Evolutionary conservation across 208 protist genomes (phyloP).

Genomic region (Leishmania lainsoni): DNA sequence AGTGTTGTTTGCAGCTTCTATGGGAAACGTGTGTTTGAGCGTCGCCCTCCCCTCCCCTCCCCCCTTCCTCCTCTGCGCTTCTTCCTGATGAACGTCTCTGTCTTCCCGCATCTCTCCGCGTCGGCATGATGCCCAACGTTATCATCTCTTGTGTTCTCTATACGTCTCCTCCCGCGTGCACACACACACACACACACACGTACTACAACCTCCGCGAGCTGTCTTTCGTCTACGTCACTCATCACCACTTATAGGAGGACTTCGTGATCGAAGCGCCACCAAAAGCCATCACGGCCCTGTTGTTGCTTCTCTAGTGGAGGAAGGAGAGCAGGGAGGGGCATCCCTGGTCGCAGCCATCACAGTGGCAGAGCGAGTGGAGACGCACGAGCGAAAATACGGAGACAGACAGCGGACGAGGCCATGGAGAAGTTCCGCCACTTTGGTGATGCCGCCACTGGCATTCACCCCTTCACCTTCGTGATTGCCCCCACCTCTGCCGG

Average conservation of each 20-base stretch:
- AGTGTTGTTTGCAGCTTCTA: not conserved
- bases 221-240: not conserved
- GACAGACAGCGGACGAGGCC: not conserved
- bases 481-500: conserved; percentile 45
- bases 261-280: not conserved
- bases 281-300: not conserved
- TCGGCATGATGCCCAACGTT: not conserved
- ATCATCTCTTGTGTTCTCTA: not conserved
- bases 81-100: not conserved
- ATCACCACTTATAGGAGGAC: not conserved
- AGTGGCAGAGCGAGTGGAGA: not conserved
- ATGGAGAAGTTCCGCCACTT: conserved; percentile 87
- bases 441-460: conserved; percentile 74
- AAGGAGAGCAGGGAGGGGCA: not conserved
- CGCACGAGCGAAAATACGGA: not conserved
- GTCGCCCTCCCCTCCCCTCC: not conserved
- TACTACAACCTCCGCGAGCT: not conserved
- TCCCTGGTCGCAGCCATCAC: not conserved
- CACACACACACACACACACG: not conserved
- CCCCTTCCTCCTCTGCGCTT: not conserved
- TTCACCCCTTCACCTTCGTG: conserved; percentile 72
- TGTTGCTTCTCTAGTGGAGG: not conserved
- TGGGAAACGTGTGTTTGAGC: not conserved
- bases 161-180: not conserved
- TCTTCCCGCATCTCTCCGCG: not conserved